These are phyloP conservation scores for Ogataea angusta DNA, from an alignment of 805 yeast genomes.

Conservation along the genomic window DNA sequence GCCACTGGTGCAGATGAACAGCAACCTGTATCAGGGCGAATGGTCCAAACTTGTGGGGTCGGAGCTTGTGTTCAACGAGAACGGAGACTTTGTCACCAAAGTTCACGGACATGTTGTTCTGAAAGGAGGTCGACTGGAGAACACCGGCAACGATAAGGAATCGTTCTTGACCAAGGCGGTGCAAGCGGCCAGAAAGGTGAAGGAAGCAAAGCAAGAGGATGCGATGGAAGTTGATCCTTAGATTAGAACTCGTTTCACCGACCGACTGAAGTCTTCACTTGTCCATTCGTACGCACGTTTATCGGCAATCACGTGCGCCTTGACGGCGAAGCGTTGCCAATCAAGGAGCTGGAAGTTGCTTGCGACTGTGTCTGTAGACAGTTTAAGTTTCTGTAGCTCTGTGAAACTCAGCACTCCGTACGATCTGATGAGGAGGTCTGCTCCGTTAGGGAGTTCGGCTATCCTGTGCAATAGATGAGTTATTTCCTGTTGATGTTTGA, in stretches of 20 bases:
- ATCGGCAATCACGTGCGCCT: conserved; percentile 39
- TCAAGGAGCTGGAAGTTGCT: conserved; percentile 37
- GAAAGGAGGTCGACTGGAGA: conserved; percentile 31
- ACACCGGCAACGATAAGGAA: conserved; percentile 19
- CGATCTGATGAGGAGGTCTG: conserved; percentile 55
- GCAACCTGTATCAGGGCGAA: conserved; percentile 61
- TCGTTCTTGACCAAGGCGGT: conserved; percentile 25
- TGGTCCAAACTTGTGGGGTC: conserved; percentile 84
- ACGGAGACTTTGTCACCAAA: conserved; percentile 32
- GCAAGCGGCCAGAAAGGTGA: conserved; percentile 20
- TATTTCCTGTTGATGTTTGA: conserved; percentile 39
- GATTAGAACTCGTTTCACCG: conserved; percentile 42
- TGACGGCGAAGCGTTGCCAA: conserved; percentile 44
- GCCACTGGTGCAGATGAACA: conserved; percentile 59
- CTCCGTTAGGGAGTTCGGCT: conserved; percentile 54
- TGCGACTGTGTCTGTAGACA: conserved; percentile 7
- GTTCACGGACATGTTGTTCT: conserved; percentile 31
- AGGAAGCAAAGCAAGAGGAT: not conserved
- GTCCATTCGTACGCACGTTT: conserved; percentile 67
- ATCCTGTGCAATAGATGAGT: conserved; percentile 43
- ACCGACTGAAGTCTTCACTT: conserved; percentile 42
- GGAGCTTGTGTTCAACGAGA: conserved; percentile 41
- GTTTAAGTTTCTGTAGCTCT: conserved; percentile 30
- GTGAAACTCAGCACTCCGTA: conserved; percentile 43
- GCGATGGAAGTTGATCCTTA: conserved; percentile 10